Base-by-base conservation (phyloP, 495 filamentous ascomycete species). In the Podospora sp. region DNA sequence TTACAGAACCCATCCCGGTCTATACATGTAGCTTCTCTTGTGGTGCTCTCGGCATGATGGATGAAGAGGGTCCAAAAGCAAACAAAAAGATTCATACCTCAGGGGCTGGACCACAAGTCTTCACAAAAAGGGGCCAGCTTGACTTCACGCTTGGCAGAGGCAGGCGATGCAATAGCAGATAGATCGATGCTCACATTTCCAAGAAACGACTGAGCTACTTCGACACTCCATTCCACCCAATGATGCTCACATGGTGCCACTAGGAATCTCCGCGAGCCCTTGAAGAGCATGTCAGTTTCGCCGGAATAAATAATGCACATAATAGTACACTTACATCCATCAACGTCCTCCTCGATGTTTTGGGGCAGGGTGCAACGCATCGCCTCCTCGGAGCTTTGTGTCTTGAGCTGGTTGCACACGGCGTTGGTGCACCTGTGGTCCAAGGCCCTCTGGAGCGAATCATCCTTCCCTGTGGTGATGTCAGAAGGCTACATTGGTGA, bases 401-500 rank as follows among this genome's bases (percentile, higher is more conserved):
- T 70, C 62, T 68, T 72, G 59, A 81, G 71, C 35, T 71, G 65
- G 22, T 67, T 71, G 77, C 83, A 84, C 20, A 72, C 69, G 60
- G 76, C 73, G 51, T 78, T 78, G 11, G 70, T 73, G 73, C 83
- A 85, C 26, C 77, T 71, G 52, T 76, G 78, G 62, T 85, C 80
- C 73, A 85, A 77, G n/a, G 82, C 83, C 7, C 73, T 70, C 75
- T 82, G 81, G 3, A 85, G 74, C 0, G 80, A 75, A 27, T 83
- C 78, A 50, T 76, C 82, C 68, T 84, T 77, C 82, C 29, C 29
- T 33, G 29, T 33, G 8, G 29, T 33, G n/a, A n/a, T n/a, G n/a
- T n/a, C n/a, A n/a, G n/a, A n/a, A n/a, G n/a, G n/a, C n/a, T n/a
- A n/a, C n/a, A n/a, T n/a, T n/a, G n/a, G n/a, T n/a, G n/a, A n/a